A percentile compares a stretch with the other conserved stretches of the same genome.
Conservation (phyloP, 371 early-diverging fungal genomes). For the Syncephalastrum monosporum region DNA sequence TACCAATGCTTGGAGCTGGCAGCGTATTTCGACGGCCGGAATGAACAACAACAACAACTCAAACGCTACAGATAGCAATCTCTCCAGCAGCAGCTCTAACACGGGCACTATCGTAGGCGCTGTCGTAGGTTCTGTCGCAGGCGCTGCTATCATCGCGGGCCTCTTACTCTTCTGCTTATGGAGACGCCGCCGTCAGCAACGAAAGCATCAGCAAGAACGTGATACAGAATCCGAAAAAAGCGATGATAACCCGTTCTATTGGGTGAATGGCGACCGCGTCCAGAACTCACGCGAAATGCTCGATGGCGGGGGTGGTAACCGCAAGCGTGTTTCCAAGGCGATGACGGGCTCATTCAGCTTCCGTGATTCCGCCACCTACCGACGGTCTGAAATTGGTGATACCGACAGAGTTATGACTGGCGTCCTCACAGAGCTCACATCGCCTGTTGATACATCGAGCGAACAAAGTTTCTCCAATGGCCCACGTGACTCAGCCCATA, state of each 20-base stretch:
- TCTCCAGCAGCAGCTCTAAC: not conserved
- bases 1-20: constrained; percentile 27
- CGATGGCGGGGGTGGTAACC: not conserved
- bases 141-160: constrained; percentile 10
- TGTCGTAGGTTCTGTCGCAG: constrained; percentile 13
- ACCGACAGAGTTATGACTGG: constrained; percentile 32
- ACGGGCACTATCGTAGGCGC: constrained; percentile 15
- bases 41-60: not conserved
- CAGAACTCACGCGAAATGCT: not conserved
- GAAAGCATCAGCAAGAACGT: constrained; percentile 4
- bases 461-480: constrained; percentile 12
- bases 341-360: constrained; percentile 8
- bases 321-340: constrained; percentile 16
- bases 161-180: constrained; percentile 10
- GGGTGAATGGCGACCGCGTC: not conserved
- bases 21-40: constrained; percentile 14
- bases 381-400: constrained; percentile 33
- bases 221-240: not conserved
- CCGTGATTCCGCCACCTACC: constrained; percentile 6
- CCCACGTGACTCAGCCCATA: constrained; percentile 26
- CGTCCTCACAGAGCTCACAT: constrained; percentile 21
- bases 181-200: constrained; percentile 4
- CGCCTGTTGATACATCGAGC: constrained; percentile 12
- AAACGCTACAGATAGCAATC: not conserved
- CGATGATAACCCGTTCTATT: not conserved